Evolutionary conservation across 164 flowering plant genomes (phyloP).

Genomic region (Berberis thunbergii): DNA sequence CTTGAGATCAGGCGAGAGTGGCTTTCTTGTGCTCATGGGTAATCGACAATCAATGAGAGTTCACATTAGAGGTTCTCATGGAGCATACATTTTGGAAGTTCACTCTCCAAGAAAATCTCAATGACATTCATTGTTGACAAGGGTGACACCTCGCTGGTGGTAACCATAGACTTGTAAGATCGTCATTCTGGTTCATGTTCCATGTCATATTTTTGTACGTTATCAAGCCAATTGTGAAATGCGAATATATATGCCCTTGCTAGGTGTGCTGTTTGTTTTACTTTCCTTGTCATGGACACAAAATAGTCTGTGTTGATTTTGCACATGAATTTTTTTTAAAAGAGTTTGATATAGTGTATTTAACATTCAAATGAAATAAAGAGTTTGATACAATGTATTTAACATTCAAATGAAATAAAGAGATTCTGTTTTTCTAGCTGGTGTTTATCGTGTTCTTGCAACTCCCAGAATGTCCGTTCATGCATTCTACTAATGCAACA

Average conservation of each 20-base stretch:
- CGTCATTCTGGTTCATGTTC: neutral
- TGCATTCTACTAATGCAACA: too few species aligned
- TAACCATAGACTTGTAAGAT: conserved; percentile 44
- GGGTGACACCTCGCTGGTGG: conserved; percentile 46
- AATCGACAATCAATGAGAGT: conserved; percentile 47
- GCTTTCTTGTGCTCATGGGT: conserved; percentile 57
- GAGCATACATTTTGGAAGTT: conserved; percentile 50
- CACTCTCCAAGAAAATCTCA: conserved; percentile 21
- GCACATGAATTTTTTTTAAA: too few species aligned
- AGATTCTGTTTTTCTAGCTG: too few species aligned
- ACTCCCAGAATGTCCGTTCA: too few species aligned
- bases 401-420: too few species aligned
- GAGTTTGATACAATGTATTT: too few species aligned
- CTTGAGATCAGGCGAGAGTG: conserved; percentile 66
- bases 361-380: too few species aligned
- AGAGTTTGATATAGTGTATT: too few species aligned
- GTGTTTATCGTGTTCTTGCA: too few species aligned
- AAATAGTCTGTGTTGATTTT: neutral
- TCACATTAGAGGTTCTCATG: conserved; percentile 79
- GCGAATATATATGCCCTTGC: neutral
- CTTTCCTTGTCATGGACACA: neutral
- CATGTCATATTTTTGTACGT: neutral
- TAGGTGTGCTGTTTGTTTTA: neutral
- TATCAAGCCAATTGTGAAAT: neutral
- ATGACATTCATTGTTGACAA: conserved; percentile 69